phyloP scores from a whole-genome alignment of 805 yeast genomes.

The Candida lessepsii region DNA sequence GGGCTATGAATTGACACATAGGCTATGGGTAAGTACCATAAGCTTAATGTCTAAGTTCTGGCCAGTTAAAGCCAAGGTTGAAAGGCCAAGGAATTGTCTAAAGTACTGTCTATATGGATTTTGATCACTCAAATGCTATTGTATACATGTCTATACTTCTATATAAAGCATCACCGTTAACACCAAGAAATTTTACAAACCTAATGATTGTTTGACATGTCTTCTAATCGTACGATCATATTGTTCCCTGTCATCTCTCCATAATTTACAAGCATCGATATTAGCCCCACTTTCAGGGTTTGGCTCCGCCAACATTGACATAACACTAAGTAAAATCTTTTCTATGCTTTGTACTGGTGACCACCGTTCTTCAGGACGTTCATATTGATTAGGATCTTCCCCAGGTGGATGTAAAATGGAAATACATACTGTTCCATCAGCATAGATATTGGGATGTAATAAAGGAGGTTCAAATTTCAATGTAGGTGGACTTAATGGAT shows the following conservation, averaged over 20 bases:
- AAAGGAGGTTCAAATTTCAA: slow-evolving; percentile 76
- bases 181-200: too few species aligned
- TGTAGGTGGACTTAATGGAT: slow-evolving; percentile 80
- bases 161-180: too few species aligned
- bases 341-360: slow-evolving; percentile 98
- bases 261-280: slow-evolving; percentile 73
- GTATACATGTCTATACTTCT: neutral
- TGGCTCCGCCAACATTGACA: slow-evolving; percentile 97
- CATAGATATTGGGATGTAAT: slow-evolving; percentile 90
- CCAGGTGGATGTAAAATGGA: slow-evolving; percentile 96
- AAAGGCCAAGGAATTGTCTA: too few species aligned
- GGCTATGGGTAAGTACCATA: too few species aligned
- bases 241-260: slow-evolving; percentile 80
- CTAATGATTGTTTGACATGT: slow-evolving; percentile 71
- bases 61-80: too few species aligned
- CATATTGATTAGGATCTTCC: slow-evolving; percentile 95
- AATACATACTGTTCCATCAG: slow-evolving; percentile 94
- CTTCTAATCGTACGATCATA: slow-evolving; percentile 63
- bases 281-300: slow-evolving; percentile 96
- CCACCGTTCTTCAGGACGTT: slow-evolving; percentile 95
- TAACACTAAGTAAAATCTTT: slow-evolving; percentile 86
- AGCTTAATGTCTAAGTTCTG: too few species aligned
- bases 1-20: too few species aligned
- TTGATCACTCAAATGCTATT: too few species aligned
- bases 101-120: too few species aligned